A percentile compares a stretch with the other conserved stretches of the same genome.
These are phyloP conservation scores for Rhynchospora breviuscula DNA, from an alignment of 176 grass and related monocot genomes.

Conservation along the genomic window DNA sequence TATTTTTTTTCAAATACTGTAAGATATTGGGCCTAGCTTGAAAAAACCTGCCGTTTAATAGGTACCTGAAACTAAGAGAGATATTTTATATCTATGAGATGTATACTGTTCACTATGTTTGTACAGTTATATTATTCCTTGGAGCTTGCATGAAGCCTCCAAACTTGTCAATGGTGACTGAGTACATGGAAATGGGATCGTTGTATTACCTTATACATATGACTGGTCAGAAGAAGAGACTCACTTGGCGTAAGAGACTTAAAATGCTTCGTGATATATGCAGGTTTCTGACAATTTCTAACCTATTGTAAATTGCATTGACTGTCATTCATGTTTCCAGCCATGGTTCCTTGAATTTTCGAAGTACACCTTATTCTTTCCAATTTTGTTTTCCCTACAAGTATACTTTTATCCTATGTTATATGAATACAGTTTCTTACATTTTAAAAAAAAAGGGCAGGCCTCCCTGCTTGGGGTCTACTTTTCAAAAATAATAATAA, in stretches of 20 bases:
- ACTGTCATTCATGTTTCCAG: slow-evolving; percentile 6
- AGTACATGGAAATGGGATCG: slow-evolving; percentile 99
- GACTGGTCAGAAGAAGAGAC: slow-evolving; percentile 96
- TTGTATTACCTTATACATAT: slow-evolving; percentile 98
- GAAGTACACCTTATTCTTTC: background rate
- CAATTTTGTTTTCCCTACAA: background rate
- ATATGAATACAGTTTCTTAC: background rate
- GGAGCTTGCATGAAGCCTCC: slow-evolving; percentile 98
- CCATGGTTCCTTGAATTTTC: background rate
- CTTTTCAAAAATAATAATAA: no score
- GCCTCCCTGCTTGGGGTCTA: no score
- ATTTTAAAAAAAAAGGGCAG: no score
- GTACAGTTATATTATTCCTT: slow-evolving; percentile 97
- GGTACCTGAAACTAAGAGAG: background rate
- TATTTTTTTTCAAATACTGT: background rate
- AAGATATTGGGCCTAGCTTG: background rate
- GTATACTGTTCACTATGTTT: slow-evolving; percentile 22
- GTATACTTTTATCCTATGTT: background rate
- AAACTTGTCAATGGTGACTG: slow-evolving; percentile 95
- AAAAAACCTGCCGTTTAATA: slow-evolving; percentile 2
- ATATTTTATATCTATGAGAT: slow-evolving; percentile 23
- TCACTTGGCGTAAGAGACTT: slow-evolving; percentile 97
- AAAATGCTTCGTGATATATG: slow-evolving; percentile 99
- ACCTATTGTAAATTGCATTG: slow-evolving; percentile 9
- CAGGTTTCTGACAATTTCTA: slow-evolving; percentile 50